Evolutionary conservation across 345 rosid genomes (phyloP), one percentile per base, ranked within the genome.

Genomic region (Citrus cavaleriei): DNA sequence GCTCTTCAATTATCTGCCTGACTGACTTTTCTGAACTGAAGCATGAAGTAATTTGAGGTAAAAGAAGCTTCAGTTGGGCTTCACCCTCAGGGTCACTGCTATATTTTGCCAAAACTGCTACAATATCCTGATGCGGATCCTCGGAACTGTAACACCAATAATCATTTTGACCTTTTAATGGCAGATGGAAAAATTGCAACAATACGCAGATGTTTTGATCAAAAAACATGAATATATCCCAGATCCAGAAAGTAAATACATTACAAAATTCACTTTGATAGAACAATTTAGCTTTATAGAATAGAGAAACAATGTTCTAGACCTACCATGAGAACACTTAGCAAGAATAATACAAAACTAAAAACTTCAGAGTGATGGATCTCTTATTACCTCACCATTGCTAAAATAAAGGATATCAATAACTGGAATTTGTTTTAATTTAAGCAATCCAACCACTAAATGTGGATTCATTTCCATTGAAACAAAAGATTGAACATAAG

Each of bases 11-110:
- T 60, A 76, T 92, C 82, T 93, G 95, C 77, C 81, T 89, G 18
- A 92, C 91, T 10, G 95, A 84, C 71, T 87, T 93, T 74, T 76
- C 87, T 68, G 84, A 79, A 75, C 90, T 76, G 72, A 95, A 95
- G 65, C 93, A 85, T 75, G 96, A 81, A 59, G 84, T 74, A 67
- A 95, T 93, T 72, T 86, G 91, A 75, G 98, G 98, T 80, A 92
- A 85, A 82, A 92, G 89, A 72, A 62, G 61, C 80, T 92, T 88
- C 78, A 95, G 82, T 68, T 75, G 85, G 69, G 95, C 71, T 73
- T 91, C 97, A 62, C 92, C 82, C 62, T 91, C 90, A 7, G 92
- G 93, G 64, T 79, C 82, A 67, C 82, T 83, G 77, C 91, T 83
- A 87, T 90, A 83, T 63, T 88, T 82, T 73, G 90, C 87, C 80